Percentiles rank a stretch among this genome's conserved stretches.
Conservation (phyloP, 257 asterid species). For the Anisodus acutangulus region DNA sequence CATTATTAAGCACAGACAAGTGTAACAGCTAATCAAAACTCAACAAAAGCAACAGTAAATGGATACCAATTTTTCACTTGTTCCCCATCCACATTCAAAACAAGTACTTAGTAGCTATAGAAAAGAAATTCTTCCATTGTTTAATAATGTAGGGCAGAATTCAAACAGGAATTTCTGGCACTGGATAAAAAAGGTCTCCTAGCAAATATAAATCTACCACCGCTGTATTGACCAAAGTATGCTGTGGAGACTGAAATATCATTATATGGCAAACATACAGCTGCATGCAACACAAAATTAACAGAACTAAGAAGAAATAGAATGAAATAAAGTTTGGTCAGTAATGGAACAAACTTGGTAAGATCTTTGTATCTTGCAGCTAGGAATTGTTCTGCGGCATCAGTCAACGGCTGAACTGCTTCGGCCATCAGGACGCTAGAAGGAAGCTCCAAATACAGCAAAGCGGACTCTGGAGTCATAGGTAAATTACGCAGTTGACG, state of each 20-base stretch:
- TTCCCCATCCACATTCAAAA: neutral
- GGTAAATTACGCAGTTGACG: slow-evolving; percentile 78
- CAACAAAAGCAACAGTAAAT: slow-evolving; percentile 1
- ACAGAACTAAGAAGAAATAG: slow-evolving; percentile 19
- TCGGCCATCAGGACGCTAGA: slow-evolving; percentile 85
- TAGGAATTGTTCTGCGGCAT: slow-evolving; percentile 83
- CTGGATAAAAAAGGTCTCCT: neutral
- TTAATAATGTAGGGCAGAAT: neutral
- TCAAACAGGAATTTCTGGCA: neutral
- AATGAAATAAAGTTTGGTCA: neutral
- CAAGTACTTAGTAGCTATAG: neutral
- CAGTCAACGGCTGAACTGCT: slow-evolving; percentile 90
- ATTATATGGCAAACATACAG: slow-evolving; percentile 15
- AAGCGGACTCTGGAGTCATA: slow-evolving; percentile 87
- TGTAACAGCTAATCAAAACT: slow-evolving; percentile 19
- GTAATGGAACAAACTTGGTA: slow-evolving; percentile 61
- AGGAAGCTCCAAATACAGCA: slow-evolving; percentile 89
- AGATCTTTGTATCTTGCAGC: slow-evolving; percentile 81
- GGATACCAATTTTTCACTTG: neutral
- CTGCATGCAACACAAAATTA: neutral
- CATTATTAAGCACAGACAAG: slow-evolving; percentile 22
- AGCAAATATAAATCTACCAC: neutral
- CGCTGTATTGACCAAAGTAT: neutral
- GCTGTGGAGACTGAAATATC: slow-evolving; percentile 16
- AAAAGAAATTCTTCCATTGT: slow-evolving; percentile 6